Percentiles rank a stretch among this genome's conserved stretches.
Conservation (phyloP, 1,284 basidiomycete species). For the Ceratobasidium sp. region DNA sequence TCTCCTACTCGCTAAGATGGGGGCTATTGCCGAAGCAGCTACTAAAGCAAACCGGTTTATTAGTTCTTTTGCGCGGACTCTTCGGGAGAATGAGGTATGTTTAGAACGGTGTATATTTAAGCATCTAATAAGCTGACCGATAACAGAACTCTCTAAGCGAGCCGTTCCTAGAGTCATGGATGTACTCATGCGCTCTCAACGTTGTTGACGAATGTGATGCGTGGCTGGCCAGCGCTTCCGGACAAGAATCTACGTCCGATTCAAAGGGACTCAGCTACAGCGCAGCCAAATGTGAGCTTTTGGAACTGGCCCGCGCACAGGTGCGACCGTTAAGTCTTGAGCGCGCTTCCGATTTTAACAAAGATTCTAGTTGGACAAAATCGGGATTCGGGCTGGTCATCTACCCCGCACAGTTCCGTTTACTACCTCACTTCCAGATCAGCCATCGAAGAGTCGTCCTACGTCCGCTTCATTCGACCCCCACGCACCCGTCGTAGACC, state of each 20-base stretch:
- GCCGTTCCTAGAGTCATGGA: conserved; percentile 93
- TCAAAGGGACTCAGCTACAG: conserved; percentile 59
- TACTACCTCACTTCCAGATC: conserved; percentile 57
- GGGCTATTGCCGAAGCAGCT: conserved; percentile 73
- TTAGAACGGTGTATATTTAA: not conserved
- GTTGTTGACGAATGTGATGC: conserved; percentile 85
- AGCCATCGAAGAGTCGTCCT: conserved; percentile 31
- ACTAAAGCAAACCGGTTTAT: conserved; percentile 78
- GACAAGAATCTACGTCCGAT: conserved; percentile 60
- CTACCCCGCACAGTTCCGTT: conserved; percentile 80
- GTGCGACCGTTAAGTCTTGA: conserved; percentile 57
- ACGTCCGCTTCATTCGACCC: conserved; percentile 21
- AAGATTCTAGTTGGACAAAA: conserved; percentile 73
- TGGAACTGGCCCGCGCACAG: conserved; percentile 84
- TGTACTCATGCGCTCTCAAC: conserved; percentile 89
- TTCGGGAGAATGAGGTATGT: conserved; percentile 79
- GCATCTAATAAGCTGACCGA: conserved; percentile 36
- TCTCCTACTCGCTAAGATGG: conserved; percentile 76
- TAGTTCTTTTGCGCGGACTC: conserved; percentile 78
- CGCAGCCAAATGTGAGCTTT: conserved; percentile 81
- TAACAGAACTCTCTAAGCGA: conserved; percentile 62
- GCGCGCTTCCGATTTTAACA: conserved; percentile 3
- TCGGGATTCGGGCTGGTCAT: conserved; percentile 78
- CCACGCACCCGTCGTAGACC: not conserved
- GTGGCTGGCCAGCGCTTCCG: conserved; percentile 65